Percentiles rank a stretch among this genome's conserved stretches.
phyloP scores from a whole-genome alignment of 2,329 filamentous ascomycete species.

The Aspergillus viridinutans region DNA sequence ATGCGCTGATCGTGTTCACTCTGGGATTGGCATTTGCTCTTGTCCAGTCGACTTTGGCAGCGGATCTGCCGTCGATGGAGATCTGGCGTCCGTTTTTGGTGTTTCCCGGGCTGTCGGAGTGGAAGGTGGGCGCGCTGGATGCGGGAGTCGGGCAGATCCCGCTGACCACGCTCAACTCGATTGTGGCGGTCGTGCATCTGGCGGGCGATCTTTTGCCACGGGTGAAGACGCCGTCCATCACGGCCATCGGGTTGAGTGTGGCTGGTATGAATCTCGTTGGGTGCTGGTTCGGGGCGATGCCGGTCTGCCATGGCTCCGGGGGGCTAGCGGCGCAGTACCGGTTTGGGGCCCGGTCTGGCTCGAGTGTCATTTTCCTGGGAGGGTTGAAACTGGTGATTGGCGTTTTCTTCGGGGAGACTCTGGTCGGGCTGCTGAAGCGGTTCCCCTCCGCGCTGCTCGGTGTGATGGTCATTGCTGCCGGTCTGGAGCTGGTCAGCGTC shows the following conservation, averaged over 20 bases:
- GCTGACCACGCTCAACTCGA: conserved; percentile 85
- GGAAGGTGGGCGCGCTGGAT: conserved; percentile 54
- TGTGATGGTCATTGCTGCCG: conserved; percentile 85
- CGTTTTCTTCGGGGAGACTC: conserved; percentile 66
- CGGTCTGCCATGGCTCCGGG: conserved; percentile 87
- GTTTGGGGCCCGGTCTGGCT: conserved; percentile 84
- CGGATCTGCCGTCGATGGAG: conserved; percentile 49
- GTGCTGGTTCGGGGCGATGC: conserved; percentile 94
- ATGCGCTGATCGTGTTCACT: conserved; percentile 68
- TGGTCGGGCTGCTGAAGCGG: conserved; percentile 64
- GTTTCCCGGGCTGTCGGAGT: conserved; percentile 46
- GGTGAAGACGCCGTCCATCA: conserved; percentile 65
- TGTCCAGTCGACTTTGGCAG: conserved; percentile 30
- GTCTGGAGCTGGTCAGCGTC: conserved; percentile 80
- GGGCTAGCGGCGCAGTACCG: conserved; percentile 86
- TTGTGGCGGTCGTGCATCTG: conserved; percentile 80
- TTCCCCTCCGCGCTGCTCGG: conserved; percentile 78
- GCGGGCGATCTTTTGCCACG: conserved; percentile 71
- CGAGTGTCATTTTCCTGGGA: conserved; percentile 76
- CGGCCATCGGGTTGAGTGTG: conserved; percentile 75
- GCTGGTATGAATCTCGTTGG: conserved; percentile 76
- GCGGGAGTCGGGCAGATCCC: conserved; percentile 82
- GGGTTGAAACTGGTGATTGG: conserved; percentile 71
- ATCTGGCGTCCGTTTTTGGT: conserved; percentile 58
- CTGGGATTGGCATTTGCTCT: conserved; percentile 65